Percentiles rank a stretch among this genome's conserved stretches.
These are phyloP conservation scores for Funneliformis geosporum DNA, from an alignment of 192 early-diverging fungal genomes.

Conservation along the genomic window DNA sequence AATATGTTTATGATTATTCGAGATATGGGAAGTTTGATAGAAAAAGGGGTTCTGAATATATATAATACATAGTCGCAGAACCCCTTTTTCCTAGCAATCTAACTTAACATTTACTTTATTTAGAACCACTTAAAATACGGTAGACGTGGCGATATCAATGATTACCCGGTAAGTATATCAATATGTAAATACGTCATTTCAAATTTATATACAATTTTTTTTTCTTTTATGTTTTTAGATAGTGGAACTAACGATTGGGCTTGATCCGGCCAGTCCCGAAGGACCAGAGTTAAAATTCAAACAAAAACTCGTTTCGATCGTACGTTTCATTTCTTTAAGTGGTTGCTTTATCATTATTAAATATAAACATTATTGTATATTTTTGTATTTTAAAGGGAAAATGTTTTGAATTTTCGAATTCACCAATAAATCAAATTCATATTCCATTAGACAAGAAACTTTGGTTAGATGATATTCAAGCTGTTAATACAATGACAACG, in stretches of 20 bases:
- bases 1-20: background rate
- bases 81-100: too few species aligned
- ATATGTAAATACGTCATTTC: background rate
- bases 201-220: background rate
- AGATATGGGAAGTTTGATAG: too few species aligned
- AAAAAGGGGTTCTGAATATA: too few species aligned
- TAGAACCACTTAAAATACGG: background rate
- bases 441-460: background rate
- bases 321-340: slow-evolving; percentile 1
- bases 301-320: background rate
- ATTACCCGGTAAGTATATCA: slow-evolving; percentile 21
- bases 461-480: background rate
- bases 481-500: background rate
- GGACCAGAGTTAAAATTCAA: slow-evolving; percentile 18
- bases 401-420: background rate
- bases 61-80: too few species aligned
- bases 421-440: background rate
- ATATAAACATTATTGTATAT: background rate
- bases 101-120: background rate
- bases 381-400: background rate
- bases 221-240: slow-evolving; percentile 11
- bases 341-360: background rate
- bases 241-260: background rate
- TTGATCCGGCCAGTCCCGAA: background rate
- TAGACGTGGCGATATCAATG: background rate